Evolutionary conservation across 2,329 filamentous ascomycete genomes (phyloP).

Genomic region (Thelonectria blattea): DNA sequence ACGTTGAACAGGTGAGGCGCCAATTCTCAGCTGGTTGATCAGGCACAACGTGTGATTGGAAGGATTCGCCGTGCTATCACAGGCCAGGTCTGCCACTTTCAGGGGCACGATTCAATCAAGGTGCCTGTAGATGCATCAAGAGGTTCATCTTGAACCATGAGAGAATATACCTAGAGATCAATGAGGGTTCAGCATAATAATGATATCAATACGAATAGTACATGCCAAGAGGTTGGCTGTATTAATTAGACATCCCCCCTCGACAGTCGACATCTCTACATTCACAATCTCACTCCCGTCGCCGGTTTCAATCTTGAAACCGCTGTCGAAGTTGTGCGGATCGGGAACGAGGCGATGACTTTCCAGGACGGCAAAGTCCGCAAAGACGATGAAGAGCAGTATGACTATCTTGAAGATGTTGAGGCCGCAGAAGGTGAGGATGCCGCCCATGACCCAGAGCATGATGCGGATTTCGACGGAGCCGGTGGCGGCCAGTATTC

Average conservation of each 20-base stretch:
- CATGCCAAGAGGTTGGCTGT: no score
- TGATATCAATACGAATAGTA: no score
- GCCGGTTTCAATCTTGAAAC: conserved; percentile 54
- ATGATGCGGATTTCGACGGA: conserved; percentile 52
- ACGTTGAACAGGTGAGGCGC: no score
- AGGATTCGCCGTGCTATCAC: not conserved
- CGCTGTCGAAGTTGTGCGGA: conserved; percentile 63
- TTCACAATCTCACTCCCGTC: conserved; percentile 41
- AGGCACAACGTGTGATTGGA: no score
- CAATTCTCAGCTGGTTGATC: not conserved
- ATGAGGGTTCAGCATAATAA: no score
- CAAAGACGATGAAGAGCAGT: conserved; percentile 65
- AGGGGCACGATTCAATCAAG: no score
- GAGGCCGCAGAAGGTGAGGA: conserved; percentile 64
- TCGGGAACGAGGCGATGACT: conserved; percentile 55
- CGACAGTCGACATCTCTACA: no score
- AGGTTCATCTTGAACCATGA: not conserved
- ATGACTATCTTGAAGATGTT: conserved; percentile 68
- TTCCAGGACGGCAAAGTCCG: conserved; percentile 62
- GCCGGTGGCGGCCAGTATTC: conserved; percentile 58
- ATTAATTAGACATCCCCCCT: no score
- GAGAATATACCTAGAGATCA: no score
- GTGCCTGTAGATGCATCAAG: not conserved
- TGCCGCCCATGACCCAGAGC: conserved; percentile 47
- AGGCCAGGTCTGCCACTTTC: no score